These are phyloP conservation scores for Claviceps fusiformis DNA, from an alignment of 2,329 filamentous ascomycete genomes.

Conservation along the genomic window DNA sequence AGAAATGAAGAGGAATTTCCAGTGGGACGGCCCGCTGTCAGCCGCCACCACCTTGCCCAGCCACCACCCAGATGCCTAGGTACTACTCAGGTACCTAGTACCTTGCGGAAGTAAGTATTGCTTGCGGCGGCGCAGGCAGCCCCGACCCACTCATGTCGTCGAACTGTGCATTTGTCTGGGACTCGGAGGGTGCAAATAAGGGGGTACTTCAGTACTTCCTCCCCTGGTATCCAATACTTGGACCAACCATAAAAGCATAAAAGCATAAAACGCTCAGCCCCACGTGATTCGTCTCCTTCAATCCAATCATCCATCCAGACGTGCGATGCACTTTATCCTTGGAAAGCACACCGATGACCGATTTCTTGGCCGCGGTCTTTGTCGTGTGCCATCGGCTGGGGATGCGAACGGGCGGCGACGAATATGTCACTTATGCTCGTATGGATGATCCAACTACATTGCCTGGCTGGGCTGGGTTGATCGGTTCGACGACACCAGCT, in stretches of 20 bases:
- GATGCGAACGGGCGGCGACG: not conserved
- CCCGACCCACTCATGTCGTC: not conserved
- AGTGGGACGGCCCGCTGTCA: slow-evolving; percentile 5
- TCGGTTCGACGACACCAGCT: not conserved
- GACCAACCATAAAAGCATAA: too few species aligned
- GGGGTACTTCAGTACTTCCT: too few species aligned
- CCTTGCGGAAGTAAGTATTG: too few species aligned
- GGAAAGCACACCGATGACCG: not conserved
- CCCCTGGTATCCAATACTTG: too few species aligned
- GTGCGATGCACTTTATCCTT: not conserved
- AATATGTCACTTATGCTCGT: not conserved
- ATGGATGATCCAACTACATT: not conserved
- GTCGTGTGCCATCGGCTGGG: not conserved
- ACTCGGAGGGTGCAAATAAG: too few species aligned
- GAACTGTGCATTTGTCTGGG: not conserved
- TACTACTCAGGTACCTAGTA: too few species aligned
- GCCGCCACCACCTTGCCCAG: not conserved
- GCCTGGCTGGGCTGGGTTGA: not conserved
- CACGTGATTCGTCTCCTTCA: too few species aligned
- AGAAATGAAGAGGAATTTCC: not conserved
- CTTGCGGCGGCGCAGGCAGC: not conserved
- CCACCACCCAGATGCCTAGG: not conserved
- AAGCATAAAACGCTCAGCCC: too few species aligned
- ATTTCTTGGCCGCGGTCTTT: not conserved
- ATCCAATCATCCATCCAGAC: not conserved